Percentiles rank a stretch among this genome's conserved stretches.
Evolutionary conservation across 371 early-diverging fungal species (phyloP).

Genomic region (Apophysomyces ossiformis): DNA sequence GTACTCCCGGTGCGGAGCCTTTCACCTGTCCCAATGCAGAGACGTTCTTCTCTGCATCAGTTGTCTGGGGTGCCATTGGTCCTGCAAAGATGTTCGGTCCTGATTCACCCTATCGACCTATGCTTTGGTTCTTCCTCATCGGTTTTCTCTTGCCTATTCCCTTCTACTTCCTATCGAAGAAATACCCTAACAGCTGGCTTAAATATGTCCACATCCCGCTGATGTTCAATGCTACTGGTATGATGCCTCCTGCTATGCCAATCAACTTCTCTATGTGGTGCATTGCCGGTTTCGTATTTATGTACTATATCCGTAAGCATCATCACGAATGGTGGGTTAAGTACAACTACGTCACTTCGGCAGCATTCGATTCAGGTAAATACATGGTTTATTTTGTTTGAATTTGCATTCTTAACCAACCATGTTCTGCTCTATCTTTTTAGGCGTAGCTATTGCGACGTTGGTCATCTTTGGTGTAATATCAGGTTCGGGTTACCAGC

Average conservation of each 20-base stretch:
- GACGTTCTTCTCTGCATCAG: conserved; percentile 65
- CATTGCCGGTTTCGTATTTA: conserved; percentile 65
- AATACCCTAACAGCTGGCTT: conserved; percentile 55
- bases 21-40: conserved; percentile 68
- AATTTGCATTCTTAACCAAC: neutral
- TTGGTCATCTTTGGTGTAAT: conserved; percentile 56
- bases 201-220: conserved; percentile 67
- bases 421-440: neutral
- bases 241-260: conserved; percentile 71
- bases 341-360: conserved; percentile 77
- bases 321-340: conserved; percentile 67
- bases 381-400: neutral
- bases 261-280: conserved; percentile 69
- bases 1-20: conserved; percentile 50
- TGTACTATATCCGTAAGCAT: conserved; percentile 61
- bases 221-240: conserved; percentile 67
- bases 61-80: conserved; percentile 79
- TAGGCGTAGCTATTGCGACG: conserved; percentile 37
- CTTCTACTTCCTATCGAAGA: conserved; percentile 53
- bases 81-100: conserved; percentile 74
- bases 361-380: conserved; percentile 76
- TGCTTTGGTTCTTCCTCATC: conserved; percentile 65
- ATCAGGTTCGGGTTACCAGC: conserved; percentile 19
- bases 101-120: conserved; percentile 55
- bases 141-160: conserved; percentile 71